Conservation (phyloP, 768 basidiomycete genomes). For the Phallus indusiatus region DNA sequence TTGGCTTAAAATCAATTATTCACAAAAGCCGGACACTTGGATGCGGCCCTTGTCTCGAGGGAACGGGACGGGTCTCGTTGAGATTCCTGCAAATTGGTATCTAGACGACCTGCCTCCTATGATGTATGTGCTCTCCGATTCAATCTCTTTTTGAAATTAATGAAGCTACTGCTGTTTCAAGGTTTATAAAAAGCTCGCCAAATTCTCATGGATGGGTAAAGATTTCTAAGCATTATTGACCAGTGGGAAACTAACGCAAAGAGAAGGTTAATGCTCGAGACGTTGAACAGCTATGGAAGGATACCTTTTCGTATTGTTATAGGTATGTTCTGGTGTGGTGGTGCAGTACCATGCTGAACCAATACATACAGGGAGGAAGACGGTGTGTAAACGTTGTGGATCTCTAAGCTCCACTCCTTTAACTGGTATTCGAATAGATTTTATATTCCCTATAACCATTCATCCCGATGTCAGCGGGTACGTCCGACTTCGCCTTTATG, state of each 20-base stretch:
- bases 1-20: slow-evolving; percentile 68
- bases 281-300: slow-evolving; percentile 69
- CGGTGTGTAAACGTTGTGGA: background rate
- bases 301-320: slow-evolving; percentile 61
- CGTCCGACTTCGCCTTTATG: slow-evolving; percentile 15
- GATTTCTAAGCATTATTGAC: background rate
- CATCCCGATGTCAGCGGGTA: slow-evolving; percentile 71
- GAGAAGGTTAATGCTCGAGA: slow-evolving; percentile 51
- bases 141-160: slow-evolving; percentile 1
- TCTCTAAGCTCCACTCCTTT: no score
- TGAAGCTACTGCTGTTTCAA: slow-evolving; percentile 16
- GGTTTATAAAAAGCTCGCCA: slow-evolving; percentile 59
- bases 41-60: slow-evolving; percentile 65
- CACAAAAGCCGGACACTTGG: slow-evolving; percentile 49
- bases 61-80: slow-evolving; percentile 50
- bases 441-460: slow-evolving; percentile 69
- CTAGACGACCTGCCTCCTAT: slow-evolving; percentile 68
- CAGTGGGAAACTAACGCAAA: background rate
- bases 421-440: slow-evolving; percentile 23
- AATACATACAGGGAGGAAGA: slow-evolving; percentile 40
- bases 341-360: slow-evolving; percentile 6
- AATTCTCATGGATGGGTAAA: slow-evolving; percentile 68
- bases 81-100: slow-evolving; percentile 70
- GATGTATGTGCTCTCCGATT: slow-evolving; percentile 35
- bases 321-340: slow-evolving; percentile 26